Conservation (phyloP, 176 grass and related monocot genomes). For the Oryza nivara region DNA sequence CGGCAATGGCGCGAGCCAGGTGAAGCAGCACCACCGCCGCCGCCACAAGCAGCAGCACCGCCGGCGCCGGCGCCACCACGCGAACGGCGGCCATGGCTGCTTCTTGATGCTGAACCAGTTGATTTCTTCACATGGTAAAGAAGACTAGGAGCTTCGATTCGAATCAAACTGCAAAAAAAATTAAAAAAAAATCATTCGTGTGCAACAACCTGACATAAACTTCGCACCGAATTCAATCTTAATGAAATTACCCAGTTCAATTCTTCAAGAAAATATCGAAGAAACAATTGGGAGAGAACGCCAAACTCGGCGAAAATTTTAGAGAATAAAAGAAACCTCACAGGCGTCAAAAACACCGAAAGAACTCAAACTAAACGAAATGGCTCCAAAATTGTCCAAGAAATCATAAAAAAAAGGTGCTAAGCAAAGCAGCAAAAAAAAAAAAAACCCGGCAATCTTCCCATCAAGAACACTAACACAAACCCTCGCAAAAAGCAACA, state of each 20-base stretch:
- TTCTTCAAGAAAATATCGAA: neutral
- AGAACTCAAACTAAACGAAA: neutral
- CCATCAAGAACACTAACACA: neutral
- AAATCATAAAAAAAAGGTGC: neutral
- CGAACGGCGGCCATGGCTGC: conserved; percentile 24
- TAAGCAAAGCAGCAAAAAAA: too few species aligned
- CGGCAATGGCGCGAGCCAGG: neutral
- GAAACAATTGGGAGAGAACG: conserved; percentile 9
- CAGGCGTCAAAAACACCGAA: neutral
- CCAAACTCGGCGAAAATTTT: neutral
- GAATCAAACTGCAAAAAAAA: neutral
- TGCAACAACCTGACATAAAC: neutral
- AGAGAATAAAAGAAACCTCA: neutral
- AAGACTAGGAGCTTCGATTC: neutral
- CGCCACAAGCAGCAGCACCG: neutral
- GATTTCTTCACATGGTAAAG: neutral
- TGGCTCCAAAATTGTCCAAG: neutral
- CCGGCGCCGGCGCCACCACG: neutral
- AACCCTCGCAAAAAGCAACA: neutral
- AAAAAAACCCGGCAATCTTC: too few species aligned
- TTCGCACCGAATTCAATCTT: neutral
- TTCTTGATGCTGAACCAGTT: neutral
- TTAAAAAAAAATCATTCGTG: neutral
- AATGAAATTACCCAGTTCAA: neutral
- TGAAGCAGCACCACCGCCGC: neutral